Conservation (phyloP, 2,329 filamentous ascomycete genomes). For the Aureobasidium lini region DNA sequence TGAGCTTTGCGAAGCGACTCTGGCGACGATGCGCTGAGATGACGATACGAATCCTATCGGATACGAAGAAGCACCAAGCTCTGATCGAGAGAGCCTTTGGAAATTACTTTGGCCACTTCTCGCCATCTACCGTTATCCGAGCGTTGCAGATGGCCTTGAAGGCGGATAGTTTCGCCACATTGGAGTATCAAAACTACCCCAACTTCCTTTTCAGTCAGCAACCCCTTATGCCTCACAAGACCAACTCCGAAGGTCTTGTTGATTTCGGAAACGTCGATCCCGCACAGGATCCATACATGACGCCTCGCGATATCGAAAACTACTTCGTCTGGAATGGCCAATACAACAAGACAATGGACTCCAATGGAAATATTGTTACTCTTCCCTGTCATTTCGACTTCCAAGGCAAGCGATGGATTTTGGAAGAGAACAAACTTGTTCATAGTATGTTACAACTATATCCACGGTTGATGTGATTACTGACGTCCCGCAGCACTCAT, state of each 20-base stretch:
- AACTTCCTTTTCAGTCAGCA: background rate
- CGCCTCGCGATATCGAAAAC: background rate
- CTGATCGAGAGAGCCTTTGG: background rate
- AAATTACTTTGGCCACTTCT: background rate
- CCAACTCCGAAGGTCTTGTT: background rate
- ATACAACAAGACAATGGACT: background rate
- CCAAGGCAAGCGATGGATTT: slow-evolving; percentile 1
- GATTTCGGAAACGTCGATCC: background rate
- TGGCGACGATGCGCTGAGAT: slow-evolving; percentile 6
- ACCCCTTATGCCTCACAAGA: background rate
- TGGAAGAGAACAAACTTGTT: slow-evolving; percentile 1
- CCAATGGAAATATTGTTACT: background rate
- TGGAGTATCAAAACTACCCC: background rate
- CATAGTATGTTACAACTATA: background rate
- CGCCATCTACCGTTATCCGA: background rate
- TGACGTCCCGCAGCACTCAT: background rate
- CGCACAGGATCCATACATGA: slow-evolving; percentile 1
- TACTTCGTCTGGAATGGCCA: slow-evolving; percentile 5
- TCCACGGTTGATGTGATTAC: background rate
- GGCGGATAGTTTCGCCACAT: background rate
- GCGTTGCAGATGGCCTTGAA: background rate
- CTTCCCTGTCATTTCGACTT: slow-evolving; percentile 1
- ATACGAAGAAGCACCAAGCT: background rate
- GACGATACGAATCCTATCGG: background rate
- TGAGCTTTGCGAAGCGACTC: background rate